phyloP scores from a whole-genome alignment of 2,329 filamentous ascomycete genomes.

The Elsinoe batatas region DNA sequence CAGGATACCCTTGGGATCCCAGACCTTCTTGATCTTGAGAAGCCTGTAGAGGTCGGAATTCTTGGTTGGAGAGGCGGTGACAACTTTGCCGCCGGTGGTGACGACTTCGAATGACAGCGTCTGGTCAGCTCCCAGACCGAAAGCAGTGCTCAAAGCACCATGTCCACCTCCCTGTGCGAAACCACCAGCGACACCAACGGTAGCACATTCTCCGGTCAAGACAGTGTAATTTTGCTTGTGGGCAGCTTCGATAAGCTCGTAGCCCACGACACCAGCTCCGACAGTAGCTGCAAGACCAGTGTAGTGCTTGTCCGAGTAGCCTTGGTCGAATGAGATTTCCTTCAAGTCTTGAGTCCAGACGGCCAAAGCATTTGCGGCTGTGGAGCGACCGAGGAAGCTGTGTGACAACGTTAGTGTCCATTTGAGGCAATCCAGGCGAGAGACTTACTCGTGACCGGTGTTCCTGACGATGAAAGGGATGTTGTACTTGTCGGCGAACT shows the following conservation, averaged over 20 bases:
- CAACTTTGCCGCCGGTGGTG: conserved; percentile 39
- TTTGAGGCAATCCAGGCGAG: background rate
- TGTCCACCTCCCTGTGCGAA: conserved; percentile 54
- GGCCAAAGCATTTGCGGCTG: conserved; percentile 49
- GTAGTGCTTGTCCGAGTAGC: conserved; percentile 24
- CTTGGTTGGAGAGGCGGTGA: conserved; percentile 38
- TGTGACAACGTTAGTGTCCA: background rate
- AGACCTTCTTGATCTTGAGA: conserved; percentile 15
- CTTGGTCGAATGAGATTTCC: conserved; percentile 32
- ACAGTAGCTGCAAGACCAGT: conserved; percentile 39
- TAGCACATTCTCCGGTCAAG: conserved; percentile 46
- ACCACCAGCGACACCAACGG: conserved; percentile 50
- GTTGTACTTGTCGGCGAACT: conserved; percentile 39
- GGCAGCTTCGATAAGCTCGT: conserved; percentile 39
- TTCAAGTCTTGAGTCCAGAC: conserved; percentile 51
- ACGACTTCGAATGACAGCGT: conserved; percentile 40
- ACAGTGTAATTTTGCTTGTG: conserved; percentile 38
- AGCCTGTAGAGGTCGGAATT: conserved; percentile 46
- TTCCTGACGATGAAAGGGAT: conserved; percentile 41
- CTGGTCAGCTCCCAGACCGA: conserved; percentile 52
- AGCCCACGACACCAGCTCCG: conserved; percentile 45
- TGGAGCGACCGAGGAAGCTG: conserved; percentile 44
- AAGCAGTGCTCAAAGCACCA: conserved; percentile 42
- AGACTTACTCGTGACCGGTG: conserved; percentile 31
- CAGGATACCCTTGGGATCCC: conserved; percentile 15